Evolutionary conservation across 192 early-diverging fungal species (phyloP), one percentile per base, ranked within the genome.

Genomic region (Allomyces macrogynus): DNA sequence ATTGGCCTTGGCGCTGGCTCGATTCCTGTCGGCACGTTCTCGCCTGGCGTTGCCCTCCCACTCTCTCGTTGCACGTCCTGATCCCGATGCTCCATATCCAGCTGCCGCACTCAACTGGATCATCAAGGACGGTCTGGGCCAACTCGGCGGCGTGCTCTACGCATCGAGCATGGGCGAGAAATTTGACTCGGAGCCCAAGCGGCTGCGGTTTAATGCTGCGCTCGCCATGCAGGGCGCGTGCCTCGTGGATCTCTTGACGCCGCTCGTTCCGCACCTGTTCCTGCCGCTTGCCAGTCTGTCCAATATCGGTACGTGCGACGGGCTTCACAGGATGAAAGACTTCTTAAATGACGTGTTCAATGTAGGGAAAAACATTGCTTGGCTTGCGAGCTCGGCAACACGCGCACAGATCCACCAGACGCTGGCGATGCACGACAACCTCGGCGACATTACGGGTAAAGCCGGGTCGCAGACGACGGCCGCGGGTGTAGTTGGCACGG

Each of bases 91-190:
- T 61, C 43, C 10, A 11, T 32, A 22, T 9, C 12, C 61, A 16
- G 89, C 90, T 12, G 90, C 88, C 1, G 87, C 89, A 0, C 81
- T 90, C 43, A 93, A 90, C 73, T 93, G 89, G 89, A 84, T 93
- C 63, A 83, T 93, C 70, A 93, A 93, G 75, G 90, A 93, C 67
- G 90, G 90, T 1, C 80, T 91, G 24, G 89, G 90, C 10, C 84
- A 91, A 60, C 74, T 91, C 0, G 89, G 89, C 24, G 90, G 89
- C 23, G 89, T 93, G 11, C 54, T 89, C 0, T 93, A 89, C 70
- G 90, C 89, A 3, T 86, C 82, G 9, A 74, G 81, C 64, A 78
- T 90, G 2, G 82, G 79, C 23, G 81, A 84, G 26, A 78, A 81
- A 23, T 93, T 93, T 64, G 90, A 93, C 67, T 83, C 87, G 18